Evolutionary conservation across 2,329 filamentous ascomycete species (phyloP).

Genomic region (Zymoseptoria tritici): DNA sequence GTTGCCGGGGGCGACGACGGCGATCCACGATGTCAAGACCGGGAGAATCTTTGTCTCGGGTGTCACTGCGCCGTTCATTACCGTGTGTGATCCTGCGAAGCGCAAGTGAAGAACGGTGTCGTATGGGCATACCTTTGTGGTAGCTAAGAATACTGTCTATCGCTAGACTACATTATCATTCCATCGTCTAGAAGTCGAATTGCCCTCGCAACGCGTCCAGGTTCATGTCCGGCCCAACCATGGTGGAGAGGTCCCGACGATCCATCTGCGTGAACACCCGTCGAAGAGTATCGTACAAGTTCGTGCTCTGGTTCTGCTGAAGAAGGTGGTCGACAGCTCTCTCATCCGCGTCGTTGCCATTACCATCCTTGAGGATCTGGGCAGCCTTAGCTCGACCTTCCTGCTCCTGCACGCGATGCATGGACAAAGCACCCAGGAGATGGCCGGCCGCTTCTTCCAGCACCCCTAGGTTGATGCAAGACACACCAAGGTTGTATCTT

Average conservation of each 20-base stretch:
- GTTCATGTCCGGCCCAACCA: constrained; percentile 83
- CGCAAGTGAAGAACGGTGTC: neutral
- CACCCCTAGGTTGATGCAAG: constrained; percentile 95
- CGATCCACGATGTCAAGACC: constrained; percentile 17
- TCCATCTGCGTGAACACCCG: constrained; percentile 97
- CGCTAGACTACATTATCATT: neutral
- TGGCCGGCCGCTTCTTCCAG: constrained; percentile 89
- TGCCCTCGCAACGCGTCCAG: constrained; percentile 81
- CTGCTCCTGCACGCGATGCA: constrained; percentile 90
- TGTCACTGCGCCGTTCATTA: constrained; percentile 15
- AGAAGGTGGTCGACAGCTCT: constrained; percentile 78
- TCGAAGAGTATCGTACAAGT: constrained; percentile 87
- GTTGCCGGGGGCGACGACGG: constrained; percentile 16
- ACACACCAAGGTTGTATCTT: constrained; percentile 92
- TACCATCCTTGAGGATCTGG: constrained; percentile 63
- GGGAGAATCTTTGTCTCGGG: constrained; percentile 15
- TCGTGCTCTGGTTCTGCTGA: constrained; percentile 92
- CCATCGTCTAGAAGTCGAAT: constrained; percentile 64
- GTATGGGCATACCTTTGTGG: neutral
- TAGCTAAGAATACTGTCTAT: neutral
- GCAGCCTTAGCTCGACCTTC: constrained; percentile 75
- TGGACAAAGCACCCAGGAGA: constrained; percentile 80
- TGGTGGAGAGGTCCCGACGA: constrained; percentile 75
- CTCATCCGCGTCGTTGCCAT: constrained; percentile 50
- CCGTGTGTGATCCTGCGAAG: constrained; percentile 13